Evolutionary conservation across 352 stramenopile species (phyloP), one percentile per base, ranked within the genome.

Genomic region (Phytophthora boehmeriae): DNA sequence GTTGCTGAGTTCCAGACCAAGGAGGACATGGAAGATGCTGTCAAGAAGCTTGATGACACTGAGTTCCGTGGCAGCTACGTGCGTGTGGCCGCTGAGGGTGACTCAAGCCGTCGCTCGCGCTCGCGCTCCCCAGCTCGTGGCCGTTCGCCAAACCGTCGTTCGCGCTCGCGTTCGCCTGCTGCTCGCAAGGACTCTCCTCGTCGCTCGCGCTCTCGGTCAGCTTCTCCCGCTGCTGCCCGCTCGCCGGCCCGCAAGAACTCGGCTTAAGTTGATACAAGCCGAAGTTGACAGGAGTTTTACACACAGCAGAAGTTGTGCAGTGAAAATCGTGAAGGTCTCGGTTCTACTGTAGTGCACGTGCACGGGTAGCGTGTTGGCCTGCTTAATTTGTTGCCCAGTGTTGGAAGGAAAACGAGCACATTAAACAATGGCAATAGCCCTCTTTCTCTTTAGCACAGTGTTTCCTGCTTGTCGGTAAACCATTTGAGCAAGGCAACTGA

Each of bases 11-110:
- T 95, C 66, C 65, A 83, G 68, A 83, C 78, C 8, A 85, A 86
- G 64, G 80, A 91, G 5, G 87, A 95, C 45, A 89, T 95, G 79
- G 83, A 95, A 8, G 87, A 92, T 53, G 87, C 83, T 6, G 75
- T 95, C 28, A 81, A 83, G 52, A 95, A 95, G 73, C 76, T 95
- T 22, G 85, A 95, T 54, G 87, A 95, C 78, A 95, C 87, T 35
- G 87, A 95, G 43, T 95, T 95, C 74, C 84, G 84, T 51, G 86
- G 86, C 59, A 89, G 80, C 64, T 93, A 90, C 62, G 83, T 95
- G 27, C 84, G 86, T 38, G 78, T 95, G 50, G 74, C 78, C 6
- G 59, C 80, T 14, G 78, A 86, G 49, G 68, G 59, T 20, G 67
- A 71, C 48, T 68, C 54, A n/a, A 57, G 56, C 48, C 62, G 54